phyloP scores from a whole-genome alignment of 2,329 filamentous ascomycete species.

The Claviceps pazoutovae region DNA sequence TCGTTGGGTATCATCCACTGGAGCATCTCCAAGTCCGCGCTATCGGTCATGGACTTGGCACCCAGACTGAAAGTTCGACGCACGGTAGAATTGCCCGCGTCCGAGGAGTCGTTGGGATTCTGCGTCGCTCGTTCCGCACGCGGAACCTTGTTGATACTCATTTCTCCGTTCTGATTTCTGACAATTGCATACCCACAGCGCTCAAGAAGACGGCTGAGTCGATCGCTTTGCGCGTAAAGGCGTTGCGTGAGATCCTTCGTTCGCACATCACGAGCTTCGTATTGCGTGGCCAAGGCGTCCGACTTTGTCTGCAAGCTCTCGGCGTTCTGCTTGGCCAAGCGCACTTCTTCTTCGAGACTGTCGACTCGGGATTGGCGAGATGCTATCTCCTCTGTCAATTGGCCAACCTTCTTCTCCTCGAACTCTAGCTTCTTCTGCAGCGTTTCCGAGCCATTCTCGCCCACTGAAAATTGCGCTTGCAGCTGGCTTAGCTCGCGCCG shows the following conservation, averaged over 20 bases:
- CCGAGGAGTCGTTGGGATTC: slow-evolving; percentile 43
- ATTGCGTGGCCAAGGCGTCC: slow-evolving; percentile 37
- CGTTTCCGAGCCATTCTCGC: slow-evolving; percentile 70
- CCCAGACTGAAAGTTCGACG: slow-evolving; percentile 37
- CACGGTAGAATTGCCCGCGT: slow-evolving; percentile 35
- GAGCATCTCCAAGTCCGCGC: slow-evolving; percentile 56
- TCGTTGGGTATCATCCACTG: slow-evolving; percentile 69
- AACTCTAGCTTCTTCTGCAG: slow-evolving; percentile 62
- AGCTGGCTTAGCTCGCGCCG: slow-evolving; percentile 55
- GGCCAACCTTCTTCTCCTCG: slow-evolving; percentile 56
- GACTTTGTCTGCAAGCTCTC: slow-evolving; percentile 39
- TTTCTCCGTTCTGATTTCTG: slow-evolving; percentile 50
- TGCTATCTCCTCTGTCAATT: slow-evolving; percentile 56
- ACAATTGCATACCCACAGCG: slow-evolving; percentile 72
- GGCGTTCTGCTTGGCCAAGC: slow-evolving; percentile 51
- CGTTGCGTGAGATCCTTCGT: slow-evolving; percentile 75
- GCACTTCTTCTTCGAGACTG: slow-evolving; percentile 62
- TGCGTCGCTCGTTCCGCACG: slow-evolving; percentile 41
- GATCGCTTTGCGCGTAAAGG: slow-evolving; percentile 71
- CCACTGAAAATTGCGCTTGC: slow-evolving; percentile 60
- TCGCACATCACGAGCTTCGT: slow-evolving; percentile 56
- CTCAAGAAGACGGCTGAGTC: slow-evolving; percentile 71
- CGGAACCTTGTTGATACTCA: slow-evolving; percentile 61
- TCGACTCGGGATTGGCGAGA: slow-evolving; percentile 64
- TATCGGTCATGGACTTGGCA: slow-evolving; percentile 41